Base-by-base conservation (phyloP, 225 moss, liverwort and hornwort species). In the Sphagnum contortum region DNA sequence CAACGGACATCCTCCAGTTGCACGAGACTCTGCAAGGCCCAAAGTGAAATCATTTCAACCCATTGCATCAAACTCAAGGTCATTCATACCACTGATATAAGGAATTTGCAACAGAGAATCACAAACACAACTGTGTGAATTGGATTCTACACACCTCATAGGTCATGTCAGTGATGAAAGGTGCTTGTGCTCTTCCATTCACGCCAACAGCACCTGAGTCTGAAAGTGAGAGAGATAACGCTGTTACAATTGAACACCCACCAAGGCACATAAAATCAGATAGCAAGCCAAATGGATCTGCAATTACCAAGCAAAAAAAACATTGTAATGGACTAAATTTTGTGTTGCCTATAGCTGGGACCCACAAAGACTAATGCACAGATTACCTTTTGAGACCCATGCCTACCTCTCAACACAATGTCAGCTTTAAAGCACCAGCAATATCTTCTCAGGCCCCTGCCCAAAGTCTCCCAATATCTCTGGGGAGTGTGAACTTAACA, bases 121-220 rank as follows among this genome's bases (percentile, higher is more conserved):
- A 29, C 29, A 29, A 29, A 29, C 29, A 29, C 59, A 52, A 52
- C 52, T 52, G 52, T 5, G 52, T 52, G 6, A 5, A 9, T 52
- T 52, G 7, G 52, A 9, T 29, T 68, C 45, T 8, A 14, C 13
- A 12, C 45, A 83, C 83, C 85, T 86, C 86, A 56, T 86, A 86
- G 5, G 82, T 71, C 86, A 86, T 77, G 45, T 86, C 79, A 48
- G 69, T 67, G 10, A 85, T 71, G 61, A 46, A 9, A 44, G 73
- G 12, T 57, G 56, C 64, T 48, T 57, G 64, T 6, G 58, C 14
- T 51, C 69, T 66, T 49, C 65, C 64, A 66, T 51, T 49, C 9
- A 69, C 55, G 50, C 65, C 64, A 55, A 48, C 45, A 45, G 64
- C 57, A n/a, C 47, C 51, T n/a, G 72, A 63, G 44, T 79, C 79